A percentile compares a stretch with the other conserved stretches of the same genome.
Conservation (phyloP, 257 asterid genomes). For the Avicennia marina region DNA sequence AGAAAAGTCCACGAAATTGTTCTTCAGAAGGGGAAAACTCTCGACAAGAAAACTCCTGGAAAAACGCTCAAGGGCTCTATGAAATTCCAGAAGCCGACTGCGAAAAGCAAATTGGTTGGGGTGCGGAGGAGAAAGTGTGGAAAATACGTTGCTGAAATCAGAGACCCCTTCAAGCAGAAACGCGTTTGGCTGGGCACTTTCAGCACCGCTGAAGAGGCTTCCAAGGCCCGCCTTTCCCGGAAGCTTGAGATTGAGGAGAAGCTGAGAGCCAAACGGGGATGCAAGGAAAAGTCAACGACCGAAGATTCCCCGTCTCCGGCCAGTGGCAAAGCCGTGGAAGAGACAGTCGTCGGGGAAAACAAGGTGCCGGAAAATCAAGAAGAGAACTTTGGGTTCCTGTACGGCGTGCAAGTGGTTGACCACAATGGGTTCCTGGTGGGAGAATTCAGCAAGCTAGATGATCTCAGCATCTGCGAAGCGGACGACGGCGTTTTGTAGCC, state of each 20-base stretch:
- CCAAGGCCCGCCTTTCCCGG: background rate
- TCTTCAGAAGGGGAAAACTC: background rate
- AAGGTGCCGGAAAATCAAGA: background rate
- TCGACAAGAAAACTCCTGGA: background rate
- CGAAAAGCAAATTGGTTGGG: constrained; percentile 19
- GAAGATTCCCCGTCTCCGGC: too few relatives aligned
- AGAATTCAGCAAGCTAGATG: background rate
- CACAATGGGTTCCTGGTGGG: background rate
- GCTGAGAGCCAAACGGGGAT: background rate
- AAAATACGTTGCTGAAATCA: constrained; percentile 28
- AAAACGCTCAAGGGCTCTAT: background rate
- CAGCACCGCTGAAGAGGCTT: background rate
- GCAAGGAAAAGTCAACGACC: too few relatives aligned
- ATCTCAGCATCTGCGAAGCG: background rate
- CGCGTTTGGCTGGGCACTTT: constrained; percentile 42
- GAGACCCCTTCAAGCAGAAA: constrained; percentile 27
- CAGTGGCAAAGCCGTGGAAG: background rate
- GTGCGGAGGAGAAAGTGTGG: constrained; percentile 31
- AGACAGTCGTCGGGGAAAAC: background rate
- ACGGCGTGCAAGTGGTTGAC: background rate
- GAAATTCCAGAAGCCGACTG: background rate
- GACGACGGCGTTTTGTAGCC: too few relatives aligned
- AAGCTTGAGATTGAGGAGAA: background rate
- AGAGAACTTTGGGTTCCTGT: background rate
- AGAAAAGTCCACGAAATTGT: constrained; percentile 29